phyloP scores from a whole-genome alignment of 1,139 yeast genomes.

The Kodamaea sp. region DNA sequence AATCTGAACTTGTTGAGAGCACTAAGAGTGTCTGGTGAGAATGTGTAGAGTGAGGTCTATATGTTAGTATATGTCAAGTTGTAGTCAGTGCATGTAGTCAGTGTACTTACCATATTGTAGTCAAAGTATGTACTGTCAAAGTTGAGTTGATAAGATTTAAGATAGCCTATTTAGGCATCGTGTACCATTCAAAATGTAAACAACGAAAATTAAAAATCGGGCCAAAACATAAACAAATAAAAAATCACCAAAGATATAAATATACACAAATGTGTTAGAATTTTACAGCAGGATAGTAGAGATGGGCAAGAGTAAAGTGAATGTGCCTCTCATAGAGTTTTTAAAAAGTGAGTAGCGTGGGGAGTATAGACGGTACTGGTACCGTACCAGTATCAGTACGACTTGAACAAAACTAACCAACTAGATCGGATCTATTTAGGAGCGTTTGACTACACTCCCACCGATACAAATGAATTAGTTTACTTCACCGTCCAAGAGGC shows the following conservation, averaged over 20 bases:
- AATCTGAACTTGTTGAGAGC: slow-evolving; percentile 68
- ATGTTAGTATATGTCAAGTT: slow-evolving; percentile 8
- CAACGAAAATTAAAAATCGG: slow-evolving; percentile 3
- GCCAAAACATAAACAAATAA: slow-evolving; percentile 11
- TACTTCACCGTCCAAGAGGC: slow-evolving; percentile 92
- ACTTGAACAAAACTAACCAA: slow-evolving; percentile 16
- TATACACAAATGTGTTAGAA: slow-evolving; percentile 3
- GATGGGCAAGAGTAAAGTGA: slow-evolving; percentile 21
- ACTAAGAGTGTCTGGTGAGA: slow-evolving; percentile 62
- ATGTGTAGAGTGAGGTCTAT: slow-evolving; percentile 52
- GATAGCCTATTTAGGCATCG: slow-evolving; percentile 2
- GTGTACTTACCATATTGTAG: not conserved
- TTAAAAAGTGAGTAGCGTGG: slow-evolving; percentile 47
- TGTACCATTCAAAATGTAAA: slow-evolving; percentile 2
- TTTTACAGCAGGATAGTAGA: slow-evolving; percentile 2
- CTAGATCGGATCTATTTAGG: slow-evolving; percentile 84
- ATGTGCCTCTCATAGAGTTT: slow-evolving; percentile 42
- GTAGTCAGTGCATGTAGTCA: not conserved
- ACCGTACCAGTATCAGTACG: not conserved
- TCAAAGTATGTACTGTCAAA: not conserved
- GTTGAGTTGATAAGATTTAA: not conserved
- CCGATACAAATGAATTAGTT: slow-evolving; percentile 70
- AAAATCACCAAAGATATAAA: slow-evolving; percentile 8
- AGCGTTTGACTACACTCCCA: slow-evolving; percentile 78
- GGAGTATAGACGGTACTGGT: no score